Evolutionary conservation across 2,329 filamentous ascomycete species (phyloP).

Genomic region (Beauveria rudraprayagi): DNA sequence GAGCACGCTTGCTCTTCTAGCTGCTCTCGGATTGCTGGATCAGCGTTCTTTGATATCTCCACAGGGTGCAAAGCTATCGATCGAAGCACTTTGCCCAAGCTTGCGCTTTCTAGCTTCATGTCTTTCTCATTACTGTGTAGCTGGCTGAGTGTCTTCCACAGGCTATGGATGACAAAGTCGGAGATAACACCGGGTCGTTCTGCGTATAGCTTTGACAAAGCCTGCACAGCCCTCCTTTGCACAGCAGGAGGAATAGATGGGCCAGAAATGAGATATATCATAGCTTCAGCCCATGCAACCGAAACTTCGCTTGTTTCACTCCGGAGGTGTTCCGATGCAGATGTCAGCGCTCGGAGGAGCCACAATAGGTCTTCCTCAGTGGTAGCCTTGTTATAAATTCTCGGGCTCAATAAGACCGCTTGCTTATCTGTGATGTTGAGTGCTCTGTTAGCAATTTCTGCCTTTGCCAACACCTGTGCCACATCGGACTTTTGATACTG

Average conservation of each 20-base stretch:
- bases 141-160: constrained; percentile 73
- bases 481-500: constrained; percentile 45
- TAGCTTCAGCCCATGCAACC: constrained; percentile 72
- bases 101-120: constrained; percentile 55
- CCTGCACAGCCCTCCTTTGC: constrained; percentile 53
- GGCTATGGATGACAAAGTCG: constrained; percentile 56
- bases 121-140: constrained; percentile 71
- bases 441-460: constrained; percentile 55
- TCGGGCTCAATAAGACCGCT: constrained; percentile 77
- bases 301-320: constrained; percentile 41
- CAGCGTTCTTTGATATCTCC: constrained; percentile 36
- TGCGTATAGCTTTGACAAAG: constrained; percentile 59
- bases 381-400: constrained; percentile 74
- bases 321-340: constrained; percentile 48
- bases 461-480: constrained; percentile 43
- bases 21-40: constrained; percentile 35
- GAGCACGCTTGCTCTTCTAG: constrained; percentile 66
- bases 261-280: constrained; percentile 70
- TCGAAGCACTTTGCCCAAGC: constrained; percentile 53
- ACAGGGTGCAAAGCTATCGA: constrained; percentile 55
- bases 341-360: constrained; percentile 62
- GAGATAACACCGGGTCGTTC: constrained; percentile 50
- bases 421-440: constrained; percentile 69
- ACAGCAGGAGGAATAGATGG: constrained; percentile 51
- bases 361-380: constrained; percentile 70